Evolutionary conservation across 2,329 filamentous ascomycete species (phyloP), one percentile per base, ranked within the genome.

Genomic region (Claviceps sp.): DNA sequence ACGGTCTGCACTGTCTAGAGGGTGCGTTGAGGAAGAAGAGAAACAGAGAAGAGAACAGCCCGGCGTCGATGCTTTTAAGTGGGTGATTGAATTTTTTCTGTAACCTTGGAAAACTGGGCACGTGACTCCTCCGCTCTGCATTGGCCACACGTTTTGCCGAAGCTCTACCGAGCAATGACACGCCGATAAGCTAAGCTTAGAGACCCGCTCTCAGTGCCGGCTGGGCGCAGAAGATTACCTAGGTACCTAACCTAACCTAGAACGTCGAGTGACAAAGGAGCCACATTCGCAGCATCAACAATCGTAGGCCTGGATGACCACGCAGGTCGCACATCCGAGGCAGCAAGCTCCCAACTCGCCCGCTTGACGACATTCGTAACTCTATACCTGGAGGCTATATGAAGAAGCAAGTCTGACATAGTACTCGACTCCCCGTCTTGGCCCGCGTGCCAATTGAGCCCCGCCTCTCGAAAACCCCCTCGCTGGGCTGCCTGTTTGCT

Each of bases 1-100:
- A 81, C 83, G 83, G 76, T 76, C 79, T 85, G 86, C 81, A 90
- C 87, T 91, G 87, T 91, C 87, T 90, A 73, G 75, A 78, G 82
- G 84, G 77, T 78, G 85, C 84, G 83, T 85, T 80, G 73, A 61
- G 67, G 68, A 67, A 62, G 65, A 68, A 70, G 62, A 63, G 67
- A 70, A 70, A 54, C 67, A 24, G n/a, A 6, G 1, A 14, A 6
- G 16, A 7, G 6, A 7, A 34, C n/a, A 6, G 13, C 14, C 9
- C 11, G 20, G 43, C 11, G 30, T 18, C 22, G 5, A 4, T 9
- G 8, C 16, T 45, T 45, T 45, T 30, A 45, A 45, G 42, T 45
- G 24, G 22, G 26, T 30, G 43, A 16, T 1, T 4, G 13, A 34
- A 4, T 34, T 34, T 34, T 34, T 34, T 30, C 7, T 24, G 1